Conservation (phyloP, 1,284 basidiomycete species). For the Melampsora larici-populina region DNA sequence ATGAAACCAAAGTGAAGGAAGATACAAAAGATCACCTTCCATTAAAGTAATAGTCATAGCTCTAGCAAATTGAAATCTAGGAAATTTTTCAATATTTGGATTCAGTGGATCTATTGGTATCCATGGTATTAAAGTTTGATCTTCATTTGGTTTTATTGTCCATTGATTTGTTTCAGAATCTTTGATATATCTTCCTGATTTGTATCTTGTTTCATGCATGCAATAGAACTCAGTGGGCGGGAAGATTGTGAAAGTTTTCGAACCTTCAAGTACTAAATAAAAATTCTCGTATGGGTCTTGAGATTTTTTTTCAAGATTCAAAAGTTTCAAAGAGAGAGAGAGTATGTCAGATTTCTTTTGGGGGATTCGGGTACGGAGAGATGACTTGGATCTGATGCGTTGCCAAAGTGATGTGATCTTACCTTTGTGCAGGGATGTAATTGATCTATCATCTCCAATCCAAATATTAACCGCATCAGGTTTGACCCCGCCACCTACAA, state of each 20-base stretch:
- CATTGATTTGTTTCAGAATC: constrained; percentile 44
- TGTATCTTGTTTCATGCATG: constrained; percentile 59
- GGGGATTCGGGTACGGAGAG: background rate
- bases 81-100: constrained; percentile 40
- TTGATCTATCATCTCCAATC: constrained; percentile 73
- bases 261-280: constrained; percentile 76
- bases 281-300: constrained; percentile 87
- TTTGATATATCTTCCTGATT: constrained; percentile 28
- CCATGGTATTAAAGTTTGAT: constrained; percentile 45
- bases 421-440: constrained; percentile 83
- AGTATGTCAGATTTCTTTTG: background rate
- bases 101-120: constrained; percentile 48
- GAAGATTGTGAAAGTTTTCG: constrained; percentile 76
- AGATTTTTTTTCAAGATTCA: background rate
- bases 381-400: background rate
- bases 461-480: constrained; percentile 88
- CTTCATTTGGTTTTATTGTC: constrained; percentile 33
- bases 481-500: background rate
- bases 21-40: constrained; percentile 76
- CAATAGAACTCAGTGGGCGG: constrained; percentile 82
- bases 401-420: constrained; percentile 45
- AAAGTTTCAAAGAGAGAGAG: background rate
- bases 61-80: constrained; percentile 58
- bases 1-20: constrained; percentile 89
- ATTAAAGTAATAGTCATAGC: constrained; percentile 66